A percentile compares a stretch with the other conserved stretches of the same genome.
phyloP scores from a whole-genome alignment of 108 stramenopile genomes.

The Pseudonitzschia pungens region DNA sequence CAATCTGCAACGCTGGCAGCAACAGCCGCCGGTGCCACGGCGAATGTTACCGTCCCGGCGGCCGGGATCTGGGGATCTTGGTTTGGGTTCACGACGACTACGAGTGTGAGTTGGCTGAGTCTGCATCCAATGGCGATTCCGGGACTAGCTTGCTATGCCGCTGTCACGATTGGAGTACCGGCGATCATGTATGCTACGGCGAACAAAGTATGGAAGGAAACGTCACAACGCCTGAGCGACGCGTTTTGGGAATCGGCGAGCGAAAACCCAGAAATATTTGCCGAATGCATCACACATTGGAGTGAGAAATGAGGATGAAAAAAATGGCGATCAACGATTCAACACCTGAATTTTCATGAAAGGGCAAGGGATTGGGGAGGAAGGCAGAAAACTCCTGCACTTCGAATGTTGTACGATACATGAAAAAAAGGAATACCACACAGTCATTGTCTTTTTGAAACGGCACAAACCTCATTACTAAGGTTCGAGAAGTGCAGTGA shows the following conservation, averaged over 20 bases:
- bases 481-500: too few species aligned
- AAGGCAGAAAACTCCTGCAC: too few species aligned
- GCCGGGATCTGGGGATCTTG: constrained; percentile 74
- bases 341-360: too few species aligned
- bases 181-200: constrained; percentile 47
- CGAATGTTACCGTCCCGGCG: constrained; percentile 70
- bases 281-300: constrained; percentile 71
- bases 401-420: too few species aligned
- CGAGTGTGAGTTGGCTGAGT: constrained; percentile 41
- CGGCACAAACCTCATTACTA: too few species aligned
- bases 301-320: constrained; percentile 25
- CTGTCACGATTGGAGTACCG: constrained; percentile 66
- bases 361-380: too few species aligned
- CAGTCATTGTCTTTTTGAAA: too few species aligned
- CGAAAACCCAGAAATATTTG: constrained; percentile 68
- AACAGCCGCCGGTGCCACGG: constrained; percentile 52
- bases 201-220: constrained; percentile 58
- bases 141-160: constrained; percentile 67
- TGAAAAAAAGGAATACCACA: too few species aligned
- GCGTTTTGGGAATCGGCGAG: constrained; percentile 64
- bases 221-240: constrained; percentile 49
- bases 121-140: constrained; percentile 73
- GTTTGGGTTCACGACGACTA: constrained; percentile 67
- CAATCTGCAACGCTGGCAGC: constrained; percentile 67
- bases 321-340: too few species aligned